Evolutionary conservation across 2,329 filamentous ascomycete genomes (phyloP).

Genomic region (Aureobasidium sp.): DNA sequence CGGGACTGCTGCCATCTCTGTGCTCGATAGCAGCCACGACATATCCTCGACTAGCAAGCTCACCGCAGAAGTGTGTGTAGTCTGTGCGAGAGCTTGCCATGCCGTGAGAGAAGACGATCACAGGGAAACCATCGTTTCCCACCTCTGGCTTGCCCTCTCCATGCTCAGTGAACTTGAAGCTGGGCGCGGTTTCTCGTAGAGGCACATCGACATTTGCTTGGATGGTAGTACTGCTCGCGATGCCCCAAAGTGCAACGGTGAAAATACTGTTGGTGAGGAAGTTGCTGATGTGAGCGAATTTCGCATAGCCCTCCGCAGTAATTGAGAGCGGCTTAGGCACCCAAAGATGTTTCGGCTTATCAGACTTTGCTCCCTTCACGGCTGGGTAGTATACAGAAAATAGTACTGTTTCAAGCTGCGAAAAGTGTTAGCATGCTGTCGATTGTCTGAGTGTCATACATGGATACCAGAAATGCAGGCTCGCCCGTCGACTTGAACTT

Average conservation of each 20-base stretch:
- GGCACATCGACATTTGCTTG: conserved; percentile 39
- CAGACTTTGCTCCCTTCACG: conserved; percentile 22
- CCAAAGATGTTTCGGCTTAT: conserved; percentile 34
- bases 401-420: conserved; percentile 36
- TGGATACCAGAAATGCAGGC: conserved; percentile 33
- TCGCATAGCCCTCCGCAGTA: conserved; percentile 39
- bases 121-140: conserved; percentile 29
- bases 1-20: conserved; percentile 41
- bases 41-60: conserved; percentile 40
- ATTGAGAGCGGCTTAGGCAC: conserved; percentile 38
- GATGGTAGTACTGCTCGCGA: conserved; percentile 37
- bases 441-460: not conserved
- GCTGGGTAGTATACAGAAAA: conserved; percentile 42
- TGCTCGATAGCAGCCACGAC: conserved; percentile 43
- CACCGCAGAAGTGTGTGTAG: conserved; percentile 41
- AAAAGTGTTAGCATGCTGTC: conserved; percentile 4
- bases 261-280: conserved; percentile 33
- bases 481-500: conserved; percentile 33
- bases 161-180: conserved; percentile 15
- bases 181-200: conserved; percentile 27
- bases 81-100: conserved; percentile 40
- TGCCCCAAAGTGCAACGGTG: conserved; percentile 35
- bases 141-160: conserved; percentile 22
- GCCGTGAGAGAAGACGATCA: conserved; percentile 42
- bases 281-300: conserved; percentile 34